Conservation (phyloP, 352 stramenopile species). For the Albugo candida region DNA sequence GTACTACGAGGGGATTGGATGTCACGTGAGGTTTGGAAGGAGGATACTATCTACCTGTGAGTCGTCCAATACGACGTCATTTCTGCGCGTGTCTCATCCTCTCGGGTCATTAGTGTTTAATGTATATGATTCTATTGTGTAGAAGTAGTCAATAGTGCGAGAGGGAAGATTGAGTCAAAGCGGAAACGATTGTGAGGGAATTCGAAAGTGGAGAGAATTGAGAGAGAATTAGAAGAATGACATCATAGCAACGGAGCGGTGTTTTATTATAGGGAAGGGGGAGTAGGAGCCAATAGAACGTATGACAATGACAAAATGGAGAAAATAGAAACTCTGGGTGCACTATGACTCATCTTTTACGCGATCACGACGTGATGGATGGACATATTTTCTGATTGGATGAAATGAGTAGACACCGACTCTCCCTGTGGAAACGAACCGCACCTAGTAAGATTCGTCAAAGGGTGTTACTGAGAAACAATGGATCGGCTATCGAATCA, state of each 20-base stretch:
- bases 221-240: neutral
- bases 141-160: neutral
- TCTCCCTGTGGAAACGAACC: no score
- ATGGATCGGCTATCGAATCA: no score
- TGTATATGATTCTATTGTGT: no score
- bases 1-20: conserved; percentile 7
- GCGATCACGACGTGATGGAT: no score
- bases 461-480: no score
- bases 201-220: neutral
- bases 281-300: no score
- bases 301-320: no score
- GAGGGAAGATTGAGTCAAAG: neutral
- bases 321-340: no score
- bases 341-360: no score
- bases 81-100: conserved; percentile 27
- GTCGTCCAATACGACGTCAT: conserved; percentile 75
- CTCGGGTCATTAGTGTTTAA: conserved; percentile 18
- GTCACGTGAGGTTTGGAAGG: neutral
- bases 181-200: neutral
- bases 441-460: no score
- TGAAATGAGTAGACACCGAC: no score
- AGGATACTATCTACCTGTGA: conserved; percentile 18
- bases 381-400: no score
- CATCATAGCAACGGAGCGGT: neutral
- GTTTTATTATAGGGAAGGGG: neutral